Base-by-base conservation (phyloP, 148 eudicot genomes). In the Fallopia convolvulus region DNA sequence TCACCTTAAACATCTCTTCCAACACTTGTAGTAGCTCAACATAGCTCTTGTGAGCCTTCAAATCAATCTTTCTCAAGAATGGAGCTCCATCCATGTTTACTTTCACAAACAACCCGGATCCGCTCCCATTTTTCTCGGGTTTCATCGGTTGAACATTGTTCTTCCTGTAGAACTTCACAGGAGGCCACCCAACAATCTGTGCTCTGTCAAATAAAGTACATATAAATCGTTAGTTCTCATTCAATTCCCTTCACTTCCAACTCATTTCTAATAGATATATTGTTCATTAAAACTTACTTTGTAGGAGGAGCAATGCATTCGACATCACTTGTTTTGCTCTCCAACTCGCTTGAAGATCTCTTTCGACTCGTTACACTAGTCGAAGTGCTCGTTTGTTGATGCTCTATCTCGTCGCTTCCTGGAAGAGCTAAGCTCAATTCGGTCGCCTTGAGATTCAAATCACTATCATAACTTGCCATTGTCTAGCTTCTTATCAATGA, bases 41-140 rank as follows among this genome's bases (percentile, higher is more conserved):
- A 78, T 88, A 90, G 78, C 88, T 83, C 66, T 74, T 72, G 82
- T 84, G 84, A 47, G 87, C 77, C 70, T 85, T 87, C 44, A 90
- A 74, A 85, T 89, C 94, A 48, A 90, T 86, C 80, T 90, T 90
- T 52, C 94, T 89, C 11, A 90, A 81, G 75, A 87, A 90, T 52
- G 94, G 94, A 72, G 94, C 94, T 81, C 94, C 94, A 77, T 90
- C 94, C 91, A 90, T 86, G 86, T 90, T 87, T 76, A 90, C 94
- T 80, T 90, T 90, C 50, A 90, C 90, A 82, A 76, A 89, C 81
- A 85, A 79, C 77, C 88, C 88, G 72, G 72, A 68, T 39, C 70
- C 70, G 14, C 18, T 12, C 8, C 78, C 77, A 9, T 46, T 5
- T 55, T 18, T 55, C 6, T 55, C 8, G 8, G 20, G 23, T 20